Percentiles rank a stretch among this genome's conserved stretches.
Evolutionary conservation across 164 flowering plant species (phyloP).

Genomic region (Protea cynaroides): DNA sequence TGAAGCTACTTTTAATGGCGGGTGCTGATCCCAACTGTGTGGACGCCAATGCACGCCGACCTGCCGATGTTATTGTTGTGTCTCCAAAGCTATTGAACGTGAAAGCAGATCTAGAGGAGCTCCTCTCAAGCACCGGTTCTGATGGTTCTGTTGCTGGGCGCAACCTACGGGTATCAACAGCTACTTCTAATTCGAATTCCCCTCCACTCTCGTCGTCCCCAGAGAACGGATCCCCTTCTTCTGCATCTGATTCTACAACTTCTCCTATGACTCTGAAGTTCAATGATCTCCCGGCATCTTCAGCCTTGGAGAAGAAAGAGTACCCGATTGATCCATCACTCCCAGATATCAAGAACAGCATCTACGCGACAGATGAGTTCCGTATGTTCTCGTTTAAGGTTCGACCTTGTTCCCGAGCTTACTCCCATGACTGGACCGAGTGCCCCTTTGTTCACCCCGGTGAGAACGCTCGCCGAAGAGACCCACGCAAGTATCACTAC

Average conservation of each 20-base stretch:
- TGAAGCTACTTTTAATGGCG: constrained; percentile 36
- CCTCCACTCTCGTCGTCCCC: constrained; percentile 26
- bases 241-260: constrained; percentile 16
- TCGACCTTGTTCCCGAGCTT: constrained; percentile 60
- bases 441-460: constrained; percentile 75
- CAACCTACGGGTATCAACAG: constrained; percentile 16
- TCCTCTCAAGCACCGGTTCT: constrained; percentile 16
- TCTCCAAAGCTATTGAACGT: constrained; percentile 27
- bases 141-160: constrained; percentile 10
- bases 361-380: constrained; percentile 58
- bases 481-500: constrained; percentile 56
- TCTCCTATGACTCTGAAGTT: constrained; percentile 18
- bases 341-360: constrained; percentile 59
- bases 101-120: constrained; percentile 27
- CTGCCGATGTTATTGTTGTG: constrained; percentile 42
- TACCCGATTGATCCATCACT: constrained; percentile 54
- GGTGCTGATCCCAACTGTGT: constrained; percentile 31
- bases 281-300: constrained; percentile 13
- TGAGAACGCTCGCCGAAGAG: constrained; percentile 63
- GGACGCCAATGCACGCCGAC: constrained; percentile 32
- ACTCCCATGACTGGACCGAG: constrained; percentile 74
- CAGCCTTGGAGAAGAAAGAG: constrained; percentile 41
- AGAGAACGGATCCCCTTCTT: constrained; percentile 24
- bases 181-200: constrained; percentile 22
- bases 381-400: constrained; percentile 63